Base-by-base conservation (phyloP, 2,329 filamentous ascomycete species). In the Epichloe aotearoae region DNA sequence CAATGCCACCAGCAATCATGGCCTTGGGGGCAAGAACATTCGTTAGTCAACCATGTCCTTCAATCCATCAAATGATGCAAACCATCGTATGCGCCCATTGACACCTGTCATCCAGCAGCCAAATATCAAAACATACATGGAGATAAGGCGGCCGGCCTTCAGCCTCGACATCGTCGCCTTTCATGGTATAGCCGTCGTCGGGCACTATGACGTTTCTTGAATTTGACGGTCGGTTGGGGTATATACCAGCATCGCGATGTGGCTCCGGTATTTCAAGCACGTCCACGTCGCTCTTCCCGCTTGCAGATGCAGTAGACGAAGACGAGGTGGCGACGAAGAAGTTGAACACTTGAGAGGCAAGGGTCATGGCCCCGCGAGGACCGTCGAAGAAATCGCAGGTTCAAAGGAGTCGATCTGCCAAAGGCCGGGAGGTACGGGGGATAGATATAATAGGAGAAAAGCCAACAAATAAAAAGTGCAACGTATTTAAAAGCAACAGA, bases 1-100 rank as follows among this genome's bases (percentile, higher is more conserved):
- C 93, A 49, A 94, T 74, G 53, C 91, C 93, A 62, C 93, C 93
- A 36, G 93, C 93, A 62, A 98, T 76, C 90, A 97, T 98, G 65
- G 86, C 83, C 88, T 95, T 53, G 55, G 50, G 55, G 50, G 55
- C 49, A 48, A 23, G 20, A 40, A 52, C 38, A 43, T 20, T 26
- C 15, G 30, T 49, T 23, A 49, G 47, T 38, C 5, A 44, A 44
- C 15, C 40, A 26, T 41, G 23, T 2, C 12, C 12, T 10, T 47
- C 19, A 3, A 10, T 23, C 36, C 20, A 12, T 14, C 3, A 14
- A 8, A 30, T 15, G 20, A 20, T 30, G 8, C 4, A 38, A 30
- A 26, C 20, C 34, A 20, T 17, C 46, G 14, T 15, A 12, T 36
- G 19, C 8, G 30, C 19, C 17, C 39, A 23, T 42, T 2, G 14